These are phyloP conservation scores for Amanita phalloides DNA, from an alignment of 768 basidiomycete species.

Conservation along the genomic window DNA sequence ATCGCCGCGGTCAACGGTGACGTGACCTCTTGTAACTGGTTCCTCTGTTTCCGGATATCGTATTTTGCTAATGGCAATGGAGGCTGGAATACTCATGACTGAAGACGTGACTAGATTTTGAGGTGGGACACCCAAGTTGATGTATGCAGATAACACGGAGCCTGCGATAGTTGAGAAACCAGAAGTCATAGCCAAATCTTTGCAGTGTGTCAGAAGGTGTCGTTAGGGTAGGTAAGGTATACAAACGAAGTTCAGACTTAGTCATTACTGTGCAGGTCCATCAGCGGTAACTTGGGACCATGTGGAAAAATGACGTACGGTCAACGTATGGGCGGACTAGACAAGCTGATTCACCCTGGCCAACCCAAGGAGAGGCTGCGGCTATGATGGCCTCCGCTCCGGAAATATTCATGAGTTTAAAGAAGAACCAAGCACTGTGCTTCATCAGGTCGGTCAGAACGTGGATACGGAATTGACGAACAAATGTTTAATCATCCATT, in stretches of 20 bases:
- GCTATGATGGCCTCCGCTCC: constrained; percentile 93
- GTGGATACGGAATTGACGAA: constrained; percentile 20
- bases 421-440: constrained; percentile 82
- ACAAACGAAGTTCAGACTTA: constrained; percentile 64
- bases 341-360: constrained; percentile 82
- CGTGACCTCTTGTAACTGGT: constrained; percentile 73
- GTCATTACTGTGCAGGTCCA: constrained; percentile 49
- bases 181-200: constrained; percentile 77
- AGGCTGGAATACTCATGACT: constrained; percentile 93
- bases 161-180: constrained; percentile 93
- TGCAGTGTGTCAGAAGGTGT: background rate
- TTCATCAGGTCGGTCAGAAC: background rate
- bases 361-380: constrained; percentile 88
- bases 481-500: constrained; percentile 87
- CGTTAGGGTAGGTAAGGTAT: background rate
- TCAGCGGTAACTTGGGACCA: background rate
- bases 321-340: constrained; percentile 79
- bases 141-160: constrained; percentile 80
- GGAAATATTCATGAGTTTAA: constrained; percentile 85
- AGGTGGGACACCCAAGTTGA: constrained; percentile 64
- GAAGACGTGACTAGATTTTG: constrained; percentile 80
- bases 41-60: constrained; percentile 78
- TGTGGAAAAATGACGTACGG: constrained; percentile 18
- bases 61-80: constrained; percentile 86
- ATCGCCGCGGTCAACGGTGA: constrained; percentile 74